Conservation (phyloP, 176 grass and related monocot genomes). For the Avena insularis region DNA sequence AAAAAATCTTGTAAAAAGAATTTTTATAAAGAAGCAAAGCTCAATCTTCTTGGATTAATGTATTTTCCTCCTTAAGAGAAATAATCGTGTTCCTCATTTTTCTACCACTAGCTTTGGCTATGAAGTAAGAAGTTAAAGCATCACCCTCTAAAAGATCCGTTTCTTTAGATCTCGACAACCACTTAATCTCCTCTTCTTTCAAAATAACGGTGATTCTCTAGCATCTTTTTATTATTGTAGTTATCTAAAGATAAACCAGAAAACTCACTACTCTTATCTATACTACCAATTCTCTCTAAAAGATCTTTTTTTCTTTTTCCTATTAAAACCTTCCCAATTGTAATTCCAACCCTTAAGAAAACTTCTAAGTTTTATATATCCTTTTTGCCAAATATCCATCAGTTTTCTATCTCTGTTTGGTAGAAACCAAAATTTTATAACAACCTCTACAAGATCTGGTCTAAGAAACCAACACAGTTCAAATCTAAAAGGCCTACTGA, state of each 20-base stretch:
- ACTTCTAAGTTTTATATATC: neutral
- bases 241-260: neutral
- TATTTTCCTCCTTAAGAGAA: too few species aligned
- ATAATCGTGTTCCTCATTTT: too few species aligned
- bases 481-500: neutral
- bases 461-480: neutral
- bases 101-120: too few species aligned
- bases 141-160: neutral
- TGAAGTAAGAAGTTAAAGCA: neutral
- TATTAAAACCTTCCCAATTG: neutral
- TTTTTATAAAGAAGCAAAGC: too few species aligned
- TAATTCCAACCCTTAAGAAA: neutral
- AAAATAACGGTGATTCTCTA: neutral
- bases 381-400: neutral
- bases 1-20: too few species aligned
- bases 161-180: neutral
- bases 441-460: neutral
- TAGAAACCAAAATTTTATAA: neutral
- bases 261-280: neutral
- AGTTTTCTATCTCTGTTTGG: neutral
- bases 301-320: neutral
- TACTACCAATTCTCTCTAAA: neutral
- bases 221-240: too few species aligned
- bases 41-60: too few species aligned
- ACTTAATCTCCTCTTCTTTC: neutral